Evolutionary conservation across 192 early-diverging fungal species (phyloP).

Genomic region (Helicostylum pulchrum): DNA sequence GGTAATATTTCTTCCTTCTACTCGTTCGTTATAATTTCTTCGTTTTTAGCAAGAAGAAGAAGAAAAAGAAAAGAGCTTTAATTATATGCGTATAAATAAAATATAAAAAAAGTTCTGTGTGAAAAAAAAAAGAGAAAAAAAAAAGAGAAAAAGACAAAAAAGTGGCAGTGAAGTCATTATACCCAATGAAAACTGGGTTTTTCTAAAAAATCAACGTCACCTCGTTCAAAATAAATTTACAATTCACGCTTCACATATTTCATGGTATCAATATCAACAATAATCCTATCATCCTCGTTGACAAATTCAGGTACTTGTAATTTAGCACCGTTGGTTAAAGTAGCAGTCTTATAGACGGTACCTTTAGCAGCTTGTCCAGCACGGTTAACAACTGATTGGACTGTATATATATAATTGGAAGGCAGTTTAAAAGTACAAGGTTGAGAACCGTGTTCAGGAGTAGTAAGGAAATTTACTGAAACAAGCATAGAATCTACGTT

Average conservation of each 20-base stretch:
- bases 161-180: background rate
- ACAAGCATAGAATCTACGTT: constrained; percentile 51
- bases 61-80: background rate
- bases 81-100: background rate
- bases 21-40: too few species aligned
- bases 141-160: background rate
- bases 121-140: background rate
- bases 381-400: constrained; percentile 47
- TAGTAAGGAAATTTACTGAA: constrained; percentile 51
- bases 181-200: background rate
- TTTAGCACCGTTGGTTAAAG: constrained; percentile 59
- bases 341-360: constrained; percentile 62
- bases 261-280: constrained; percentile 64
- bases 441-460: constrained; percentile 43
- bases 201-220: background rate
- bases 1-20: too few species aligned
- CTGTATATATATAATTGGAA: constrained; percentile 51
- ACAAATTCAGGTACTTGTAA: constrained; percentile 83
- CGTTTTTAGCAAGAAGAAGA: background rate
- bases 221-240: background rate
- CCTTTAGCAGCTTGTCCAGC: constrained; percentile 64
- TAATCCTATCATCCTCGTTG: constrained; percentile 68
- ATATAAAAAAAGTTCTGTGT: too few species aligned
- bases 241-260: constrained; percentile 61
- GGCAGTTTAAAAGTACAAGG: constrained; percentile 65